phyloP scores from a whole-genome alignment of 305 asterid species.

The Fraxinus paxiana region DNA sequence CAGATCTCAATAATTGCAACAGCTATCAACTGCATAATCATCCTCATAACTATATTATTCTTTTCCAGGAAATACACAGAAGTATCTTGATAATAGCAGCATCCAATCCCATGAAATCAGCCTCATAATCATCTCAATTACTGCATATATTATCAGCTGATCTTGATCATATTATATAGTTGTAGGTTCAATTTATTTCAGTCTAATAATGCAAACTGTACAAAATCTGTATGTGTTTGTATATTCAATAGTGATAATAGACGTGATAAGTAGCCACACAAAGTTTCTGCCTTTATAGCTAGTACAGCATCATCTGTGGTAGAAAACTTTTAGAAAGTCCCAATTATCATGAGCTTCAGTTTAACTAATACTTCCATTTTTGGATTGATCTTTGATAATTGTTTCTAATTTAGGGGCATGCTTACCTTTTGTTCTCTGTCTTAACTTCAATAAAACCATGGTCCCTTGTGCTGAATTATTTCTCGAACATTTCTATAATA shows the following conservation, averaged over 20 bases:
- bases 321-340: neutral
- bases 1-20: constrained; percentile 1
- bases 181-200: neutral
- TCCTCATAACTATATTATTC: neutral
- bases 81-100: neutral
- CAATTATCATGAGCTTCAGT: neutral
- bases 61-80: neutral
- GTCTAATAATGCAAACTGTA: neutral
- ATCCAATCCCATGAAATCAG: neutral
- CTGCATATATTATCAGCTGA: neutral
- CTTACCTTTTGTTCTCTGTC: neutral
- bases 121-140: neutral
- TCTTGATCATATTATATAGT: neutral
- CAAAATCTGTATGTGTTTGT: neutral
- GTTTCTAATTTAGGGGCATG: neutral
- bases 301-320: neutral
- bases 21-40: neutral
- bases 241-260: neutral
- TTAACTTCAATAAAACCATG: neutral
- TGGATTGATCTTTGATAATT: neutral
- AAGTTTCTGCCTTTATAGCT: neutral
- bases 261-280: neutral
- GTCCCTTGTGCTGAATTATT: neutral
- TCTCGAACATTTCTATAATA: neutral
- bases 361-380: neutral